Base-by-base conservation (phyloP, 2,329 filamentous ascomycete species). In the Elsinoe arachidis region DNA sequence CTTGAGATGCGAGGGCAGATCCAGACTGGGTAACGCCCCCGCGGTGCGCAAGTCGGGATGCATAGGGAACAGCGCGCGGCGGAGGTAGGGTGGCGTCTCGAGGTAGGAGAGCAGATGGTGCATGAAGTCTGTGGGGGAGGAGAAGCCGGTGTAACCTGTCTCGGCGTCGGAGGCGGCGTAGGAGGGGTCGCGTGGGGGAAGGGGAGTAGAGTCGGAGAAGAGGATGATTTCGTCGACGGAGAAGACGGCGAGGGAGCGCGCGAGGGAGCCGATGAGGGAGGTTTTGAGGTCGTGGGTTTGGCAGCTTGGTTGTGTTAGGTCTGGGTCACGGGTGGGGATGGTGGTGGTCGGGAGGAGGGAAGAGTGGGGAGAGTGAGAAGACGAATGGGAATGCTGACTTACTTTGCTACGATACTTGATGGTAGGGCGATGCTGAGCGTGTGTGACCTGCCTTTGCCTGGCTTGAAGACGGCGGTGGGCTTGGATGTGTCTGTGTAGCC, bases 1-100 rank as follows among this genome's bases (percentile, higher is more conserved):
- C 61, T 87, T 80, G 7, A 90, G 78, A 70, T 95, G 90, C 69
- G 92, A 88, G 14, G 90, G 90, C 79, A 93, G 89, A 68, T 95
- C 90, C 58, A 95, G 74, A 65, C 82, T 88, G 0, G 87, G 87
- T 26, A 95, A 74, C 38, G 85, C 78, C 6, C 88, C 88, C 38
- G 87, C 88, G 11, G 82, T 82, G 38, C 82, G 78, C 41, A 95
- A 76, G 67, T 95, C 91, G 9, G 87, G 84, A 67, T 95, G 89
- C 61, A 90, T 75, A 1, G 86, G 85, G 64, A 95, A 92, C 2
- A 95, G 77, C 1, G 78, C 73, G 68, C 84, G 85, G 64, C 88
- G 83, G 72, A 95, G 83, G 71, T 93, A 86, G 1, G 89, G 88
- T 30, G 90, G 90, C 3, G 87, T 87, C 71, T 95, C 90, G 60